These are phyloP conservation scores for Fusarium luffae DNA, from an alignment of 2,329 filamentous ascomycete species.

Conservation along the genomic window DNA sequence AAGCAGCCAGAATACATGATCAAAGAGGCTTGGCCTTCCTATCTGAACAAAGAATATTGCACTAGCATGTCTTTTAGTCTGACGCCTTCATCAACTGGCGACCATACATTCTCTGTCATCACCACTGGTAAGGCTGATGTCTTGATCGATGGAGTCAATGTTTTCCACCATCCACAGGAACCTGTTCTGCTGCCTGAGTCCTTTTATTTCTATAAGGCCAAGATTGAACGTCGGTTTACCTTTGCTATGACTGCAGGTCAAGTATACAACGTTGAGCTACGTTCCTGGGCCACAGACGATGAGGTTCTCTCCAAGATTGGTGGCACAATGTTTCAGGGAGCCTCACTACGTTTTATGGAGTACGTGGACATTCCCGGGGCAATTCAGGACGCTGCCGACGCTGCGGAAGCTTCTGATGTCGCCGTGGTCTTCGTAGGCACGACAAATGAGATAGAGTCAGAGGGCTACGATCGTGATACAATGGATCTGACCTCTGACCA, in stretches of 20 bases:
- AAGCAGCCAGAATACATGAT: constrained; percentile 3
- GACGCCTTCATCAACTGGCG: background rate
- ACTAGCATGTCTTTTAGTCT: background rate
- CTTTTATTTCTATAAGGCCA: constrained; percentile 14
- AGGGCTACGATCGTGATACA: constrained; percentile 10
- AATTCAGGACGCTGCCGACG: background rate
- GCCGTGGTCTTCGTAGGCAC: constrained; percentile 3
- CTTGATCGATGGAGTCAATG: background rate
- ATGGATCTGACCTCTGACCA: constrained; percentile 8
- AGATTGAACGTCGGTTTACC: constrained; percentile 6
- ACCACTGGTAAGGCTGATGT: constrained; percentile 1
- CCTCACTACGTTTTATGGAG: constrained; percentile 11
- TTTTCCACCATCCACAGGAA: background rate
- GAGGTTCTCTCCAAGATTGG: background rate
- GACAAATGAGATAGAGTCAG: constrained; percentile 11
- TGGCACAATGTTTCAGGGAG: constrained; percentile 8
- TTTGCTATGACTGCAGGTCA: background rate
- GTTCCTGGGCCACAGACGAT: constrained; percentile 5
- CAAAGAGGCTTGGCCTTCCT: constrained; percentile 3
- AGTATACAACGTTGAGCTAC: background rate
- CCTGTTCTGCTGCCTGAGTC: background rate
- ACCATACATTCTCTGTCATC: background rate
- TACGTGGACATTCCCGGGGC: background rate
- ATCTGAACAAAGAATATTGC: background rate
- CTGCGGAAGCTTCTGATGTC: background rate